A percentile compares a stretch with the other conserved stretches of the same genome.
These are phyloP conservation scores for Triticum aestivum DNA, from an alignment of 176 grass and related monocot genomes.

Conservation along the genomic window DNA sequence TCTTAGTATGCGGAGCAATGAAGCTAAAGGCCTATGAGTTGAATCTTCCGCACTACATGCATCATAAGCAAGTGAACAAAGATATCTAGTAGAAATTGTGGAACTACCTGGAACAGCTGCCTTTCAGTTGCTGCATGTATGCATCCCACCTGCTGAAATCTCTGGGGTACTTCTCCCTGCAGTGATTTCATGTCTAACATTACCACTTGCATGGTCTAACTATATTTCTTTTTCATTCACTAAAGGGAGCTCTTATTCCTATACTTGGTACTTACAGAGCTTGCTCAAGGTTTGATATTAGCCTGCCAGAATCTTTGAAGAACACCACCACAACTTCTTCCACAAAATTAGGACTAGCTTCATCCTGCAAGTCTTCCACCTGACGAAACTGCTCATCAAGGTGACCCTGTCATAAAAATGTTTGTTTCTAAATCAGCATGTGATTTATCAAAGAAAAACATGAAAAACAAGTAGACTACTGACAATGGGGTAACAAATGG, in stretches of 20 bases:
- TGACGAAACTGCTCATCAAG: conserved; percentile 95
- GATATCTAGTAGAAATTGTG: conserved; percentile 12
- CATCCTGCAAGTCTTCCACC: conserved; percentile 95
- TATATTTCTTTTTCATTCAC: conserved; percentile 5
- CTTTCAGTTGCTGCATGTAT: conserved; percentile 89
- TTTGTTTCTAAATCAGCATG: conserved; percentile 28
- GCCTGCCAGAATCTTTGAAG: conserved; percentile 77
- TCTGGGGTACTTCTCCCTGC: conserved; percentile 75
- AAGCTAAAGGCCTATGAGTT: background rate
- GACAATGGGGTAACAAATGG: conserved; percentile 9
- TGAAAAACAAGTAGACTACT: conserved; percentile 6
- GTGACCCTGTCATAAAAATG: conserved; percentile 64
- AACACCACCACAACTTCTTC: conserved; percentile 93
- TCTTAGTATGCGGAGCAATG: conserved; percentile 10
- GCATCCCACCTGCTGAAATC: conserved; percentile 87
- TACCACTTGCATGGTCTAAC: conserved; percentile 10
- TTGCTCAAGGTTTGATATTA: conserved; percentile 87
- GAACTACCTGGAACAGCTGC: conserved; percentile 83
- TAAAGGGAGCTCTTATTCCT: conserved; percentile 1
- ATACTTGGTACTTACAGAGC: conserved; percentile 64
- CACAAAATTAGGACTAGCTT: conserved; percentile 88
- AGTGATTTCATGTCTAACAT: conserved; percentile 20
- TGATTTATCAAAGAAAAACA: conserved; percentile 23
- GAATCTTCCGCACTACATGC: conserved; percentile 3
- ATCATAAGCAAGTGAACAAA: conserved; percentile 27